These are phyloP conservation scores for Suillus occidentalis DNA, from an alignment of 768 basidiomycete species.

Conservation along the genomic window DNA sequence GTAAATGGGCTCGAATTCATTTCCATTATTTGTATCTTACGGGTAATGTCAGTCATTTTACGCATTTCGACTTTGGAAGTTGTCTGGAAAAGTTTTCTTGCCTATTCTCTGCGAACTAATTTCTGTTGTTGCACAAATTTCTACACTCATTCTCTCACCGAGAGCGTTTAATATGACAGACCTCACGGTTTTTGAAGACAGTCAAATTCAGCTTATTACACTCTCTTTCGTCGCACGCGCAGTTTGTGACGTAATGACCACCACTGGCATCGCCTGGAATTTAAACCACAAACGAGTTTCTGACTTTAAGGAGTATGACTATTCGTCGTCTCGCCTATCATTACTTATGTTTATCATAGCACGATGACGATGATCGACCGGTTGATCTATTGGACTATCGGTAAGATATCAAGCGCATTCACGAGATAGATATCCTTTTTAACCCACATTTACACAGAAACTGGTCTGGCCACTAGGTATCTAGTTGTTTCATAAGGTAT, in stretches of 20 bases:
- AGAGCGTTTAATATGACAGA: background rate
- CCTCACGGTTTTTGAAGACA: background rate
- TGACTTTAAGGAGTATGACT: background rate
- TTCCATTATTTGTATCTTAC: background rate
- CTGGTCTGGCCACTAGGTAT: background rate
- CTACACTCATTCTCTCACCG: background rate
- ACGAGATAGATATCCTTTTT: background rate
- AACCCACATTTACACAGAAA: background rate
- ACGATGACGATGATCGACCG: background rate
- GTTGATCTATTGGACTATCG: background rate
- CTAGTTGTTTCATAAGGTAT: background rate
- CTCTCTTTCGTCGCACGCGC: background rate
- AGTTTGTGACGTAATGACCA: background rate
- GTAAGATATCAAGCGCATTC: background rate
- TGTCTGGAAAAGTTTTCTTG: background rate
- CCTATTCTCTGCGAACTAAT: conserved; percentile 1
- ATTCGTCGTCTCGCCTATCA: background rate
- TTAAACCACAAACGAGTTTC: background rate
- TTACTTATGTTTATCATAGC: background rate
- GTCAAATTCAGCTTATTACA: background rate
- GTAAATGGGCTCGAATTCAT: background rate
- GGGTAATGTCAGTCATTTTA: conserved; percentile 1
- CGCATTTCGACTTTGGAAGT: conserved; percentile 6
- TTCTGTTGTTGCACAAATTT: background rate
- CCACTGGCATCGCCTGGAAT: background rate